Percentiles rank a stretch among this genome's conserved stretches.
Evolutionary conservation across 192 early-diverging fungal species (phyloP).

Genomic region (Thamnidium elegans): DNA sequence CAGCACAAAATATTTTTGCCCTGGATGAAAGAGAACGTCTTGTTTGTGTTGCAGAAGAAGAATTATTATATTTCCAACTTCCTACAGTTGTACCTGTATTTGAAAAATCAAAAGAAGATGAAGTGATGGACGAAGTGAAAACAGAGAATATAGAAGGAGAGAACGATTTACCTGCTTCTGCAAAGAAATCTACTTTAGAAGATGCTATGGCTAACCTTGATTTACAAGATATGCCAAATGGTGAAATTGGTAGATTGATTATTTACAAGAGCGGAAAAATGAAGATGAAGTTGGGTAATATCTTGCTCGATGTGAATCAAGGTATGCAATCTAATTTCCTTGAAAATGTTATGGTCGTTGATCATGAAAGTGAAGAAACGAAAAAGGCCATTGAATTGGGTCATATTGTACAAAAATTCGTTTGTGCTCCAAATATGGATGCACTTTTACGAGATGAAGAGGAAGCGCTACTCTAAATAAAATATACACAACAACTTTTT

Average conservation of each 20-base stretch:
- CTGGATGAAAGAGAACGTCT: slow-evolving; percentile 19
- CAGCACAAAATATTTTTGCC: slow-evolving; percentile 27
- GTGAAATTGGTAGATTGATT: slow-evolving; percentile 56
- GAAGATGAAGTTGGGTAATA: slow-evolving; percentile 59
- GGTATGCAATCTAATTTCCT: slow-evolving; percentile 55
- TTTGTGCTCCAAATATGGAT: slow-evolving; percentile 63
- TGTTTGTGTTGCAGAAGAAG: slow-evolving; percentile 35
- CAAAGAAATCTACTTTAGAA: slow-evolving; percentile 19
- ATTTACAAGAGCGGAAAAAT: slow-evolving; percentile 66
- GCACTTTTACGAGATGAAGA: slow-evolving; percentile 29
- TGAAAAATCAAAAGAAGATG: slow-evolving; percentile 20
- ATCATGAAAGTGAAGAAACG: slow-evolving; percentile 35
- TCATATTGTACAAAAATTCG: slow-evolving; percentile 50
- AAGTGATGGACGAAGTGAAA: slow-evolving; percentile 16
- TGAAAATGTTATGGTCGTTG: slow-evolving; percentile 60
- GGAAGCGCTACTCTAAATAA: slow-evolving; percentile 9
- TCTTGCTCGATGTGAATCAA: slow-evolving; percentile 53
- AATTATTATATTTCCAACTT: slow-evolving; percentile 63
- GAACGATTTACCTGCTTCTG: slow-evolving; percentile 18
- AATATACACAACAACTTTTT: neutral
- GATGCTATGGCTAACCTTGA: slow-evolving; percentile 13
- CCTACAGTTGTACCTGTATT: slow-evolving; percentile 58
- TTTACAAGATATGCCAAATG: slow-evolving; percentile 39
- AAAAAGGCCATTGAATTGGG: slow-evolving; percentile 56
- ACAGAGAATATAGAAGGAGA: slow-evolving; percentile 31